Evolutionary conservation across 352 stramenopile genomes (phyloP), one percentile per base, ranked within the genome.

Genomic region (Phytopythium montanum): DNA sequence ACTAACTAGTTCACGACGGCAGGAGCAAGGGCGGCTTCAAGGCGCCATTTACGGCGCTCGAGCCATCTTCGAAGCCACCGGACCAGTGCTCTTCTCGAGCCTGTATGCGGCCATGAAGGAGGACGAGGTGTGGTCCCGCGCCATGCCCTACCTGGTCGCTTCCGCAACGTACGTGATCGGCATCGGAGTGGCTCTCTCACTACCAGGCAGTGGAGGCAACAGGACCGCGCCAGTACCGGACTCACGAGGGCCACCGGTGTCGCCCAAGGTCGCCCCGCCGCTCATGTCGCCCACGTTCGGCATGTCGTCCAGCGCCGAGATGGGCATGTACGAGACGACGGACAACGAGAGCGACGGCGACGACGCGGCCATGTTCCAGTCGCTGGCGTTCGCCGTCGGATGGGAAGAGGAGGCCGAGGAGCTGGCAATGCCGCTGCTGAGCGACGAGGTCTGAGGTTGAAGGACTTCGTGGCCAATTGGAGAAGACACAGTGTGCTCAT

Each of bases 11-110:
- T 44, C 14, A 21, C 38, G 38, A 7, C 7, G 25, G 1, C 51
- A 87, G 66, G 81, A 93, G 41, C 83, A 93, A 83, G 83, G 83
- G 10, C 79, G 78, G 7, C 65, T 93, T 0, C 83, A 93, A 60
- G 81, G 83, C 4, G 79, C 79, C 26, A 87, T 93, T 56, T 90
- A 90, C 54, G 79, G 72, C 26, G 79, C 70, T 13, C 73, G 83
- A 5, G 83, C 75, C 4, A 67, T 90, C 39, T 88, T 89, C 46
- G 76, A 87, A 67, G 81, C 84, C 4, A 60, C 66, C 0, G 84
- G 77, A 4, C 81, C 84, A 0, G 56, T 93, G 2, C 60, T 77
- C 0, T 93, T 82, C 55, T 73, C 77, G 5, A 72, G 60, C 23
- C 58, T 93, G 39, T 93, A 91, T 55, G 68, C 66, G 29, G 46